Conservation (phyloP, 495 filamentous ascomycete species). For the Amorphotheca resinae region DNA sequence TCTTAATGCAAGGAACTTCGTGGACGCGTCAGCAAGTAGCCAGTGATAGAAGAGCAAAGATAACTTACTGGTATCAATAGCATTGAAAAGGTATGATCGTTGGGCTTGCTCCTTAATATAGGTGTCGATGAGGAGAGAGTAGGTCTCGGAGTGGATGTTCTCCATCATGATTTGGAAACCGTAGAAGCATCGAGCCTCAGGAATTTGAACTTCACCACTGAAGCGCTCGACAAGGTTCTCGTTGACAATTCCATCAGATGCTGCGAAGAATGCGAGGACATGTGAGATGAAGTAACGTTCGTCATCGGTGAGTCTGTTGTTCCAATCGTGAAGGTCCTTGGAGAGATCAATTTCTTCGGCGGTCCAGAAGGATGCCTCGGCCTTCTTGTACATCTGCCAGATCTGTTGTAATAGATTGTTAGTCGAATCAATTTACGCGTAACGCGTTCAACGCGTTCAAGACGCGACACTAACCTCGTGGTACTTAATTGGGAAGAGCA, state of each 20-base stretch:
- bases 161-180: constrained; percentile 99
- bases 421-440: constrained; percentile 54
- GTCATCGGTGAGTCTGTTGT: constrained; percentile 90
- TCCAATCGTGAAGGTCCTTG: constrained; percentile 98
- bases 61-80: constrained; percentile 86
- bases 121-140: constrained; percentile 97
- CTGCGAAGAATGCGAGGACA: constrained; percentile 97
- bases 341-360: constrained; percentile 98
- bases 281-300: constrained; percentile 97
- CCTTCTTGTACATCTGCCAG: constrained; percentile 99
- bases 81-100: constrained; percentile 90
- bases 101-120: constrained; percentile 99
- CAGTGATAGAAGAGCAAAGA: no score
- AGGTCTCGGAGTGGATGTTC: constrained; percentile 99
- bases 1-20: constrained; percentile 87
- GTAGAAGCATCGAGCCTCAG: constrained; percentile 98
- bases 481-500: constrained; percentile 98
- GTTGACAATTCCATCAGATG: constrained; percentile 99
- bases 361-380: constrained; percentile 99
- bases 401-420: constrained; percentile 44
- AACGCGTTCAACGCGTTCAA: constrained; percentile 37
- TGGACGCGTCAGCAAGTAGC: no score
- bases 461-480: constrained; percentile 71
- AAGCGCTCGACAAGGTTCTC: constrained; percentile 98
- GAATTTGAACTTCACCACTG: constrained; percentile 91